Evolutionary conservation across 306 rosid species (phyloP).

Genomic region (Prosopis cineraria): DNA sequence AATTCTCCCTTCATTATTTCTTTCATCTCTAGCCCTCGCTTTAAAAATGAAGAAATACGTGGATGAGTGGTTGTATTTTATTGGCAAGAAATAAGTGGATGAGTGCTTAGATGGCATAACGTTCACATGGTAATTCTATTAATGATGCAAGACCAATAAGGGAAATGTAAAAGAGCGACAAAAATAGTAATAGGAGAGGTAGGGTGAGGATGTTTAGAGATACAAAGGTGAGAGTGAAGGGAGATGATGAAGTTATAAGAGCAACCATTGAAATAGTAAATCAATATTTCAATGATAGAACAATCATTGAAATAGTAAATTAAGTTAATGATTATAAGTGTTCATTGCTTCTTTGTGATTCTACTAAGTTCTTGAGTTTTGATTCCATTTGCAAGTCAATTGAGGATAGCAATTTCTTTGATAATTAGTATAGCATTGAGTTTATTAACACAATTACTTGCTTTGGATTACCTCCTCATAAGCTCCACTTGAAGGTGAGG

Average conservation of each 20-base stretch:
- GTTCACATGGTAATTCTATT: neutral
- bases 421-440: too few relatives aligned
- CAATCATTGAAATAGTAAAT: too few relatives aligned
- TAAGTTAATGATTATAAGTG: too few relatives aligned
- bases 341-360: too few relatives aligned
- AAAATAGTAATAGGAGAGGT: neutral
- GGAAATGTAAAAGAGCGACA: neutral
- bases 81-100: neutral
- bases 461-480: too few relatives aligned
- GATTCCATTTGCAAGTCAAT: too few relatives aligned
- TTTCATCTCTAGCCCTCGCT: neutral
- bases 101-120: neutral
- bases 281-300: too few relatives aligned
- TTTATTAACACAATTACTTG: too few relatives aligned
- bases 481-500: too few relatives aligned
- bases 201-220: neutral
- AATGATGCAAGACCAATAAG: neutral
- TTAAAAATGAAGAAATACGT: neutral
- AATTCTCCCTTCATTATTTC: neutral
- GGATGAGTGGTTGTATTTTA: neutral
- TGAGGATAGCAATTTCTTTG: too few relatives aligned
- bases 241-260: neutral
- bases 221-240: neutral
- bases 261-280: too few relatives aligned
- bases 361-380: too few relatives aligned